Conservation (phyloP, 768 basidiomycete genomes). For the Phallus indusiatus region DNA sequence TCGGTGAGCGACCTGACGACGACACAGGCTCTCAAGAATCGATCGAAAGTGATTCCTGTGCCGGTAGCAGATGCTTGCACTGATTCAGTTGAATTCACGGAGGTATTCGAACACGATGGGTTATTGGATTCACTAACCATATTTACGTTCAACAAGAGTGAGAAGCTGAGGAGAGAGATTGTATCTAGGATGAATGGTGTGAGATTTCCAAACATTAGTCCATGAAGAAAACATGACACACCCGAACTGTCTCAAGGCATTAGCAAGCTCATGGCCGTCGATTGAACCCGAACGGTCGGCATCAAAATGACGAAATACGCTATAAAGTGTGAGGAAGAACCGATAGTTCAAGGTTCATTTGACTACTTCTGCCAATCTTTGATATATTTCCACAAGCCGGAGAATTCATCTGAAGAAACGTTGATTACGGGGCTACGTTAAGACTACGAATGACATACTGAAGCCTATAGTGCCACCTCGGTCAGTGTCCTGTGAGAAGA, state of each 20-base stretch:
- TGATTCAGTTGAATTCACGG: constrained; percentile 12
- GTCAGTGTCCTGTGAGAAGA: constrained; percentile 45
- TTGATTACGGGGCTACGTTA: constrained; percentile 8
- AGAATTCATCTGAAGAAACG: constrained; percentile 34
- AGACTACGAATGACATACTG: constrained; percentile 30
- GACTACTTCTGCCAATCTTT: constrained; percentile 62
- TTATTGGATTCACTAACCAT: constrained; percentile 42
- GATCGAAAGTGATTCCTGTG: constrained; percentile 75
- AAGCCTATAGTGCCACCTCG: constrained; percentile 73
- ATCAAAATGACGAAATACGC: constrained; percentile 76
- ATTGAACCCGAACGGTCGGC: constrained; percentile 76
- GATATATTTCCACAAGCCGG: constrained; percentile 77
- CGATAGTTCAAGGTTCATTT: background rate
- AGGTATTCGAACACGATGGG: constrained; percentile 20
- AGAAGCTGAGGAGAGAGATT: constrained; percentile 61
- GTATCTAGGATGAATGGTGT: constrained; percentile 30
- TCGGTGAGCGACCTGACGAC: constrained; percentile 72
- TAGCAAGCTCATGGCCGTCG: constrained; percentile 54
- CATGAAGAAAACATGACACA: constrained; percentile 17
- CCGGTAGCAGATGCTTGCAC: constrained; percentile 21
- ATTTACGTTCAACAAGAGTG: constrained; percentile 65
- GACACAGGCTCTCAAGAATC: constrained; percentile 81
- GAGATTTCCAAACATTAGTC: background rate
- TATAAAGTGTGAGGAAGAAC: constrained; percentile 14
- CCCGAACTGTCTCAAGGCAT: constrained; percentile 71